Conservation (phyloP, 768 basidiomycete genomes). For the Coprinellus aureogranulatus region DNA sequence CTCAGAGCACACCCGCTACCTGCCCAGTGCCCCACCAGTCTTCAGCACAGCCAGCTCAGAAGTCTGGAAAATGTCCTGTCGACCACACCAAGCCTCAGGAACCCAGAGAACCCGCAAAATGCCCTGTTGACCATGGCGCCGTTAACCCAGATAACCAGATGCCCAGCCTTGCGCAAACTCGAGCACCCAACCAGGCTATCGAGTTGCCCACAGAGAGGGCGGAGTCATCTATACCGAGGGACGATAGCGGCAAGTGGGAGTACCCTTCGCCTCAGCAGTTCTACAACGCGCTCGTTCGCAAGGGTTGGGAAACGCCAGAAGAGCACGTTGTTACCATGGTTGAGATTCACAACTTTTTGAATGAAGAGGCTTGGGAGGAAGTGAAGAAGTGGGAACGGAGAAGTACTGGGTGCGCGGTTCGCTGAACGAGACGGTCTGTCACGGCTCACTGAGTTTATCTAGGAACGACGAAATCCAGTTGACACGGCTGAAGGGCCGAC, state of each 20-base stretch:
- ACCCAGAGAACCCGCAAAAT: conserved; percentile 46
- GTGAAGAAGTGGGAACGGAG: conserved; percentile 90
- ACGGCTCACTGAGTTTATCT: conserved; percentile 8
- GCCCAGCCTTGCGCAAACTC: conserved; percentile 74
- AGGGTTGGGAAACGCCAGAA: conserved; percentile 97
- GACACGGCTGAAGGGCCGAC: conserved; percentile 82
- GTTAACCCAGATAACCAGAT: conserved; percentile 84
- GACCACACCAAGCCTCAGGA: conserved; percentile 34
- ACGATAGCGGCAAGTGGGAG: conserved; percentile 68
- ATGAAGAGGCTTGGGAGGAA: conserved; percentile 95
- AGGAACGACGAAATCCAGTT: conserved; percentile 73
- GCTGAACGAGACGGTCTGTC: neutral
- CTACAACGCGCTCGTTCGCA: conserved; percentile 92
- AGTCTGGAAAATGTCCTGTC: conserved; percentile 42
- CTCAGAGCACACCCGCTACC: conserved; percentile 23
- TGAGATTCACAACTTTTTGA: conserved; percentile 96
- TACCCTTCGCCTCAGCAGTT: conserved; percentile 98
- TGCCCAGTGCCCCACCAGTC: conserved; percentile 39
- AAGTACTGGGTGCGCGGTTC: conserved; percentile 50
- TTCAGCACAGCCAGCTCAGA: conserved; percentile 12
- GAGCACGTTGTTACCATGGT: conserved; percentile 97
- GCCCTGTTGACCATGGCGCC: conserved; percentile 58
- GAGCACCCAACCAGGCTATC: conserved; percentile 52
- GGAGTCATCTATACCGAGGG: conserved; percentile 83
- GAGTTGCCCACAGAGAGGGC: conserved; percentile 72